Base-by-base conservation (phyloP, 495 filamentous ascomycete species). In the Trichoderma erinaceum region DNA sequence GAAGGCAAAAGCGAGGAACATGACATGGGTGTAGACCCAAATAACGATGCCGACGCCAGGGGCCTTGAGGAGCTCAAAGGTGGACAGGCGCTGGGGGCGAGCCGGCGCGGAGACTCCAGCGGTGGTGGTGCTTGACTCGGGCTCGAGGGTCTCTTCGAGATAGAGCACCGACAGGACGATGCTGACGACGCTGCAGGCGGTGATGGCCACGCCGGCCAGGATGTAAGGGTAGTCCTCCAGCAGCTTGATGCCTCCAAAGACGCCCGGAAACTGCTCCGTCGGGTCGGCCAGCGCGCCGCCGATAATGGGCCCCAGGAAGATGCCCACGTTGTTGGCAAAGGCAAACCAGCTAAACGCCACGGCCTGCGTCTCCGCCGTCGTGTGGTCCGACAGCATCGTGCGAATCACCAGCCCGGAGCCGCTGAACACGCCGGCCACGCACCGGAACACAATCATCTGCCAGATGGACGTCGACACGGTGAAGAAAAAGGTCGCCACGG, bases 271-370 rank as follows among this genome's bases (percentile, higher is more conserved):
- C 71, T 87, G 84, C 8, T 75, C 69, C 8, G 81, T 85, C 12
- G 89, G 89, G 63, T 85, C 80, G n/a, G 85, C 84, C 13, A 92
- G 78, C 7, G 78, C 78, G 64, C 89, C 88, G 64, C 86, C 89
- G 63, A 92, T 72, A 3, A 91, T 64, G 23, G 89, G 88, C 0
- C 89, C 89, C 5, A 89, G 44, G 70, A 90, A 84, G 29, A 91
- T 85, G n/a, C 89, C 89, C 23, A 91, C 2, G 71, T 91, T 90
- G 29, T 86, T 83, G 4, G 79, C 77, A 69, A 92, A 89, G 23
- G 88, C 86, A 71, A 91, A 92, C 79, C 85, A 89, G 71, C 86
- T 87, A 74, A 92, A 92, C 13, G 88, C 86, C 29, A 81, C 75
- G 1, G 89, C 89, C 74, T 91, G 88, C 1, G 86, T 90, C 72